Evolutionary conservation across 768 basidiomycete species (phyloP).

Genomic region (Paxillus involutus): DNA sequence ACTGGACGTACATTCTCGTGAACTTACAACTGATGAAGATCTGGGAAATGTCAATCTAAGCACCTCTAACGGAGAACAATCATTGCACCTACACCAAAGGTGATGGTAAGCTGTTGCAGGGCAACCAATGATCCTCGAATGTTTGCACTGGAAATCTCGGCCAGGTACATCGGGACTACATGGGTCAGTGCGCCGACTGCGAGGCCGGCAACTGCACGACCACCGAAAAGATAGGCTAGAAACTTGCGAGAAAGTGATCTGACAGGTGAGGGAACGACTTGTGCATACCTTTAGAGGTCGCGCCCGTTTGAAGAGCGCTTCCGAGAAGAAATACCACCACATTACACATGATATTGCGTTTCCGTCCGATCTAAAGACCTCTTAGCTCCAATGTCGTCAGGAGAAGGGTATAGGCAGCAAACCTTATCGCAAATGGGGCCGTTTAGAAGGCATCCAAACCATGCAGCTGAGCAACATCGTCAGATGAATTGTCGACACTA

Average conservation of each 20-base stretch:
- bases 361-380: conserved; percentile 26
- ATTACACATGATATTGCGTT: conserved; percentile 25
- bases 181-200: conserved; percentile 22
- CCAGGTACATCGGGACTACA: conserved; percentile 34
- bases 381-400: not conserved
- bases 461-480: conserved; percentile 25
- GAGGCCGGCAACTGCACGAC: conserved; percentile 25
- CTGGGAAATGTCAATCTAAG: conserved; percentile 9
- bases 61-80: not conserved
- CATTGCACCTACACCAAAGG: conserved; percentile 30
- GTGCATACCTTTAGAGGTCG: conserved; percentile 20
- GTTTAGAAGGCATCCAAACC: conserved; percentile 29
- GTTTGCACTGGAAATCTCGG: conserved; percentile 39
- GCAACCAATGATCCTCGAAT: conserved; percentile 37
- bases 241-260: not conserved
- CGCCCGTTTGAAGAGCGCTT: conserved; percentile 31
- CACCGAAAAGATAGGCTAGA: conserved; percentile 26
- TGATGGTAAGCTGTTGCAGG: conserved; percentile 36
- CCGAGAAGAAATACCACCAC: conserved; percentile 30
- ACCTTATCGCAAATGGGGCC: conserved; percentile 34
- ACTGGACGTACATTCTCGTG: not conserved
- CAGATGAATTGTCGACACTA: not conserved
- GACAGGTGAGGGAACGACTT: not conserved
- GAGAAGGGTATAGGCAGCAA: not conserved
- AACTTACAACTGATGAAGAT: conserved; percentile 33